Conservation (phyloP, 2,329 filamentous ascomycete genomes). For the Fusarium foetens region DNA sequence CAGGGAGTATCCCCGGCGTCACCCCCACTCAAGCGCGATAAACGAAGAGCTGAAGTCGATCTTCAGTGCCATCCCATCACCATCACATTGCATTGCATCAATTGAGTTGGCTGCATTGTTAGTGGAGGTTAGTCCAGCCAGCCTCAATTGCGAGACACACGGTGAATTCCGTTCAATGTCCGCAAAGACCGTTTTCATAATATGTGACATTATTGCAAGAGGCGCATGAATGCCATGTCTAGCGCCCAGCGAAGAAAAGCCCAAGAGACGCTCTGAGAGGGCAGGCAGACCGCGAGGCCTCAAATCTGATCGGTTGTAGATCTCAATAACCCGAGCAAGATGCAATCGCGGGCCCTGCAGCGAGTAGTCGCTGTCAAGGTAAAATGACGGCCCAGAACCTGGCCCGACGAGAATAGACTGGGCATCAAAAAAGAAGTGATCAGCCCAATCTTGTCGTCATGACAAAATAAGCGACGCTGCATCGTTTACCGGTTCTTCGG, state of each 20-base stretch:
- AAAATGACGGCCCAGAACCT: not conserved
- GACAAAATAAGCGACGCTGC: not conserved
- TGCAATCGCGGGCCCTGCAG: not conserved
- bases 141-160: conserved; percentile 4
- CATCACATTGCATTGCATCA: not conserved
- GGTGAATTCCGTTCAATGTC: not conserved
- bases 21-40: conserved; percentile 17
- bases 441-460: conserved; percentile 23
- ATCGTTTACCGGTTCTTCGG: not conserved
- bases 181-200: conserved; percentile 1
- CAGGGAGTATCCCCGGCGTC: conserved; percentile 8
- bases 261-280: fast-evolving
- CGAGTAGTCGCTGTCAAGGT: not conserved
- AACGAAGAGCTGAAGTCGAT: conserved; percentile 26
- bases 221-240: not conserved
- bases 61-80: not conserved
- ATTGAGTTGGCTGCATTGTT: not conserved
- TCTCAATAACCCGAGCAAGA: conserved; percentile 12
- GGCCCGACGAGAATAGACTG: not conserved
- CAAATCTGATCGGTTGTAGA: conserved; percentile 6
- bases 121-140: not conserved
- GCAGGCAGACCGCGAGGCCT: not conserved
- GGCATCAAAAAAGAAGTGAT: conserved; percentile 4
- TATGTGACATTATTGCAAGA: not conserved
- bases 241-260: not conserved